Evolutionary conservation across 2,329 filamentous ascomycete genomes (phyloP), one percentile per base, ranked within the genome.

Genomic region (Penicillium sclerotiorum): DNA sequence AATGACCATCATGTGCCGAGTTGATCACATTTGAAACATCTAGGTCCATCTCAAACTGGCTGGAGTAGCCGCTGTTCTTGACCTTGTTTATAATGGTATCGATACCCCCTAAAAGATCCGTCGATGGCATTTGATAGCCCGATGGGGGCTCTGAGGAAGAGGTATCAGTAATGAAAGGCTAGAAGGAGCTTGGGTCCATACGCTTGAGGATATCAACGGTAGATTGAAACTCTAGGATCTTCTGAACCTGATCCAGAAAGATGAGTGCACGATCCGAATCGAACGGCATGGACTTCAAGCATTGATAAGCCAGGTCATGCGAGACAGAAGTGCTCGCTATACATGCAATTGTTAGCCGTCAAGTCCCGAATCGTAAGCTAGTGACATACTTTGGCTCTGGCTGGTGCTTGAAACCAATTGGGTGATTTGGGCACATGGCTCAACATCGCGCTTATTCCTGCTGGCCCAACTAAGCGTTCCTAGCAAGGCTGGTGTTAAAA

Each of bases 1-100:
- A 58, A 60, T 89, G 86, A 1, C 84, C 83, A 61, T 89, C 86
- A 57, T 88, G 83, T 3, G 81, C 80, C 1, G 73, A 73, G 20
- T 75, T 74, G 28, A 84, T 73, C 7, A 82, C 67, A 28, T 74
- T 67, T 49, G 80, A 79, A 2, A 89, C 71, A 22, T 80, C 80
- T 7, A 70, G 53, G 57, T 83, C 78, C 55, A 83, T 82, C 7
- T 79, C 75, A 60, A 79, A 82, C 58, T 85, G 80, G 62, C 74
- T 80, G 4, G 67, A 62, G 57, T 78, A 84, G 3, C 65, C 64
- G 15, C 73, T 72, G 2, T 61, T 64, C 18, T 62, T 54, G 4
- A 76, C 73, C 13, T 75, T 80, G 5, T 65, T 51, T 35, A 70
- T 67, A 41, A 84, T 78, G 8, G 65, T 63, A 45, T 77, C 71